Conservation (phyloP, 2,329 filamentous ascomycete species). For the Salinomyces thailandicus region DNA sequence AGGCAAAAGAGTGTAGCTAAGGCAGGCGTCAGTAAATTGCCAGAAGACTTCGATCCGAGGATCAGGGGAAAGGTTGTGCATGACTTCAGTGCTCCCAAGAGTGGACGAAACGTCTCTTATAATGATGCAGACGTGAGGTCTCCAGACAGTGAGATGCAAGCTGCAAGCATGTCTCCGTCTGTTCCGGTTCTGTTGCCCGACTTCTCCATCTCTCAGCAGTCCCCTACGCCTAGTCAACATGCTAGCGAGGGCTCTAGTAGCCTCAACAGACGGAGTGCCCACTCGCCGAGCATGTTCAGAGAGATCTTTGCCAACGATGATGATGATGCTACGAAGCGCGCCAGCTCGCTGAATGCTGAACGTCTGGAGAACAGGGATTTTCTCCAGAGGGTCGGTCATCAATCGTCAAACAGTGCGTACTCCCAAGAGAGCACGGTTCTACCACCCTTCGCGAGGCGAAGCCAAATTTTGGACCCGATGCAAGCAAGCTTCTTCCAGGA, state of each 20-base stretch:
- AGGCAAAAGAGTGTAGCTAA: slow-evolving; percentile 41
- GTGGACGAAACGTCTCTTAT: slow-evolving; percentile 17
- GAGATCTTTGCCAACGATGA: slow-evolving; percentile 50
- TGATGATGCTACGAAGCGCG: slow-evolving; percentile 29
- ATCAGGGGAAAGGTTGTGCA: slow-evolving; percentile 54
- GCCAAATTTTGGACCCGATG: slow-evolving; percentile 22
- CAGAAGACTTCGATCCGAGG: slow-evolving; percentile 52
- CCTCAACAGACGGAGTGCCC: slow-evolving; percentile 25
- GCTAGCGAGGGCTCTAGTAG: slow-evolving; percentile 3
- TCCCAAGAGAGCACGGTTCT: slow-evolving; percentile 22
- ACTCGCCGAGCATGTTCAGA: slow-evolving; percentile 47
- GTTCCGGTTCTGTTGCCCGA: neutral
- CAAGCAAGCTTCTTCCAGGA: slow-evolving; percentile 18
- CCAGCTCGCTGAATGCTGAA: slow-evolving; percentile 37
- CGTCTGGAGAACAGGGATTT: slow-evolving; percentile 39
- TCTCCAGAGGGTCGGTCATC: slow-evolving; percentile 33
- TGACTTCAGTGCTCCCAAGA: slow-evolving; percentile 52
- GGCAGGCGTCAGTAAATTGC: slow-evolving; percentile 38
- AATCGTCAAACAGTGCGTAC: slow-evolving; percentile 13
- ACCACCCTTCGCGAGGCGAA: slow-evolving; percentile 26
- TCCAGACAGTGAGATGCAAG: neutral
- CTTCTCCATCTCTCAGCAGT: neutral
- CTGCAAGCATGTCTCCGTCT: slow-evolving; percentile 1
- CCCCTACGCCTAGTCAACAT: neutral
- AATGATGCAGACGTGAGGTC: slow-evolving; percentile 15